Evolutionary conservation across 2,329 filamentous ascomycete species (phyloP).

Genomic region (Calonectria hawksworthii): DNA sequence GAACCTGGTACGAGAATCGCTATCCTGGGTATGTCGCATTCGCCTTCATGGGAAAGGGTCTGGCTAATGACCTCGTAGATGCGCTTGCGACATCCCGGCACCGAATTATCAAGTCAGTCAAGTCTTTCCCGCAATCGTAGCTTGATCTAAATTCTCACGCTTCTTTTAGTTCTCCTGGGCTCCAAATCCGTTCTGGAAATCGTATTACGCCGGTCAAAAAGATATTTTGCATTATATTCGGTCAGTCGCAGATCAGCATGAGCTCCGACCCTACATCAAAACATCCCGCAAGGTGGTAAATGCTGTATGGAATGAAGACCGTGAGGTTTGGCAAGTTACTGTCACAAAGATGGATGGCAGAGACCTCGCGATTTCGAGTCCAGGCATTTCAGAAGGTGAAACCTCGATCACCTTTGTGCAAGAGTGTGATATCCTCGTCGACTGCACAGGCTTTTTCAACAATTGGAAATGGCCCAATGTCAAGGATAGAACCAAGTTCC

Average conservation of each 20-base stretch:
- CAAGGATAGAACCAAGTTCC: background rate
- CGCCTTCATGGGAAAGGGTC: background rate
- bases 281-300: background rate
- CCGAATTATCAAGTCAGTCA: background rate
- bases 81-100: background rate
- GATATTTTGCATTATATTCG: background rate
- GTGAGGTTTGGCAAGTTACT: background rate
- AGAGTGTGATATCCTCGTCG: background rate
- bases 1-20: background rate
- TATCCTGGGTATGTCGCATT: background rate
- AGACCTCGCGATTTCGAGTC: background rate
- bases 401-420: background rate
- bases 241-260: background rate
- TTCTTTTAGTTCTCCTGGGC: background rate
- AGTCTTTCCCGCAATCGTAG: background rate
- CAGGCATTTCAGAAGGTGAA: background rate
- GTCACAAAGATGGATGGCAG: background rate
- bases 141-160: background rate
- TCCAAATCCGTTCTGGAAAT: background rate
- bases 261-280: background rate
- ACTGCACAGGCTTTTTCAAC: background rate
- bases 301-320: background rate
- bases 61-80: background rate
- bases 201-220: background rate
- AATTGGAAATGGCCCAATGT: background rate